Evolutionary conservation across 2,329 filamentous ascomycete genomes (phyloP).

Genomic region (Pseudogymnoascus sp.): DNA sequence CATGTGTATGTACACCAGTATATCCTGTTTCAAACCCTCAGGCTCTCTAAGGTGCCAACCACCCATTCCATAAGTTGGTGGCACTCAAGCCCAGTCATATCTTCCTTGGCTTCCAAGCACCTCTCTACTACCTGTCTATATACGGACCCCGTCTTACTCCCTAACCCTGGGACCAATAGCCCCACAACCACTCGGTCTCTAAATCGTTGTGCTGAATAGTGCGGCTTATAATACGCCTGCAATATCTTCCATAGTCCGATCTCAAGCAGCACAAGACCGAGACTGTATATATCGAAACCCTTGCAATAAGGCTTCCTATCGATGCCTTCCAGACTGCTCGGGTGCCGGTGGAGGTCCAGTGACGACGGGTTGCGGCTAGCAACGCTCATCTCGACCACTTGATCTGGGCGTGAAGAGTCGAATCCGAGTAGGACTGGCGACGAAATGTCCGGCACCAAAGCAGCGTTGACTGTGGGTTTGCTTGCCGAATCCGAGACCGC

Average conservation of each 20-base stretch:
- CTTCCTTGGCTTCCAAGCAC: slow-evolving; percentile 34
- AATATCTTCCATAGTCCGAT: slow-evolving; percentile 43
- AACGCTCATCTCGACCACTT: slow-evolving; percentile 32
- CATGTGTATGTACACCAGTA: slow-evolving; percentile 7
- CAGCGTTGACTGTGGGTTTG: slow-evolving; percentile 20
- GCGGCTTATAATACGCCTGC: slow-evolving; percentile 35
- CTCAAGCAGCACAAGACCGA: slow-evolving; percentile 45
- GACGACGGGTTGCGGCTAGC: slow-evolving; percentile 35
- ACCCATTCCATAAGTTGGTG: slow-evolving; percentile 37
- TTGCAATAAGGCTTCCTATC: slow-evolving; percentile 34
- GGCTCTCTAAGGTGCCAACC: slow-evolving; percentile 35
- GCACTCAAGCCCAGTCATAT: slow-evolving; percentile 33
- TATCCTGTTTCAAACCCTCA: slow-evolving; percentile 24
- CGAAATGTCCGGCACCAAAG: slow-evolving; percentile 36
- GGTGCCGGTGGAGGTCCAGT: slow-evolving; percentile 41
- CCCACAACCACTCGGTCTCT: slow-evolving; percentile 37
- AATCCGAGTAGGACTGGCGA: slow-evolving; percentile 35
- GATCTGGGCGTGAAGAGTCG: slow-evolving; percentile 34
- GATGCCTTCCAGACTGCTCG: slow-evolving; percentile 34
- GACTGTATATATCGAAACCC: slow-evolving; percentile 38
- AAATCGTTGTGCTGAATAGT: slow-evolving; percentile 37
- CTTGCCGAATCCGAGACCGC: slow-evolving; percentile 27
- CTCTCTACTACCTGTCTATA: slow-evolving; percentile 38
- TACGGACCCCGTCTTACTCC: slow-evolving; percentile 35
- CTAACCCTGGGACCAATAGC: slow-evolving; percentile 35